Evolutionary conservation across 331 rosid genomes (phyloP), one percentile per base, ranked within the genome.

Genomic region (Cydonia oblonga): DNA sequence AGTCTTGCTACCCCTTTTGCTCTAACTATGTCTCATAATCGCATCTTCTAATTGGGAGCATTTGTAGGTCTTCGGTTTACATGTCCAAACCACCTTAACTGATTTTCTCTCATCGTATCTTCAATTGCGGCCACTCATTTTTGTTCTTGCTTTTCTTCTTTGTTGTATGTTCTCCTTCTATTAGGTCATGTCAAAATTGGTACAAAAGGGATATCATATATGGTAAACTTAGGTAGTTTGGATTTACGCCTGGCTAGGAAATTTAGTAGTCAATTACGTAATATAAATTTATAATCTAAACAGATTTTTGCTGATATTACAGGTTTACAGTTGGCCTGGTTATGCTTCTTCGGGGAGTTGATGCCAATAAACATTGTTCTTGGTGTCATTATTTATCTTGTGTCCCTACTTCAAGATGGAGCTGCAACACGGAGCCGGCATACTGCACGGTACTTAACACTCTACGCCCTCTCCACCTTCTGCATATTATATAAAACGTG

Each of bases 341-440:
- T 69, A 65, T 86, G 60, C 90, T 93, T 58, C 90, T 91, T 54
- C 91, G 88, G 16, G 97, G 96, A 24, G 88, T 89, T 25, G 92
- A 93, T 77, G 96, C 92, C 35, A 93, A 93, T 74, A 81, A 88
- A 32, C 96, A 91, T 85, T 93, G 98, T 79, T 91, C 97, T 64
- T 93, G 98, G 98, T 93, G 98, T 84, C 98, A 93, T 80, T 91
- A 93, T 79, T 76, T 93, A 79, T 89, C 96, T 46, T 93, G 98
- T 65, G 87, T 93, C 75, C 98, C 98, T 64, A 93, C 98, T 78
- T 93, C 98, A 46, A 93, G 44, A 80, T 93, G 98, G 98, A 93
- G 85, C 88, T 93, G 98, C 84, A 77, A 85, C 29, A 81, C 93
- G 26, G 81, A 88, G 60, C 76, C 98, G 62, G 89, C 89, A 42